Percentiles rank a stretch among this genome's conserved stretches.
Conservation (phyloP, 192 early-diverging fungal genomes). For the Coemansia sp. region DNA sequence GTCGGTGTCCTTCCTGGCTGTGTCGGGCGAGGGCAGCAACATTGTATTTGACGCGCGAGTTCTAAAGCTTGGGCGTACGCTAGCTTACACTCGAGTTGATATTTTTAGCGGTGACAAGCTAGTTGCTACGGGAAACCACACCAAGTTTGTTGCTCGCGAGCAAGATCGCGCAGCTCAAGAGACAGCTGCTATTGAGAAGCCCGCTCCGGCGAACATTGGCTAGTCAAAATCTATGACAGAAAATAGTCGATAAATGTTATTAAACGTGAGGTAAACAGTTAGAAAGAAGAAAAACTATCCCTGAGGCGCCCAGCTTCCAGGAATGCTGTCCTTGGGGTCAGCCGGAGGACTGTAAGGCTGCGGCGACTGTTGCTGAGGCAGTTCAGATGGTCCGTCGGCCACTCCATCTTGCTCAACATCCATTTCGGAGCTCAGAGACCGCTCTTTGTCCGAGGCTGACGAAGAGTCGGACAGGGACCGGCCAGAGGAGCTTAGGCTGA, state of each 20-base stretch:
- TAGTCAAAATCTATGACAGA: background rate
- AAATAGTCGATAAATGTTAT: no score
- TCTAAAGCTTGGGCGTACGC: conserved; percentile 50
- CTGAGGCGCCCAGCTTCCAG: conserved; percentile 31
- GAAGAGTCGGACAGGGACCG: conserved; percentile 5
- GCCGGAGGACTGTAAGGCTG: background rate
- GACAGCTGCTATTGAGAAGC: background rate
- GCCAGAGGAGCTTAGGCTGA: conserved; percentile 19
- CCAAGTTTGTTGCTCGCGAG: conserved; percentile 51
- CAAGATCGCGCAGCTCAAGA: conserved; percentile 13
- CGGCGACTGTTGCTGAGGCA: background rate
- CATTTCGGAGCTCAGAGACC: background rate
- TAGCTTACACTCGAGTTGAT: conserved; percentile 56
- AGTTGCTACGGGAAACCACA: conserved; percentile 56
- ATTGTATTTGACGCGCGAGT: conserved; percentile 48
- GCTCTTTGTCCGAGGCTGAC: background rate
- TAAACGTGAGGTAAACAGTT: background rate
- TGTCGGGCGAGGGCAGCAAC: conserved; percentile 45
- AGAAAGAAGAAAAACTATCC: background rate
- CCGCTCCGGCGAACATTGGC: background rate
- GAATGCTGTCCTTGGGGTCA: conserved; percentile 11
- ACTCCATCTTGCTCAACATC: background rate
- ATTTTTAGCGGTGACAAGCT: conserved; percentile 44
- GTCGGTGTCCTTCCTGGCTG: conserved; percentile 51
- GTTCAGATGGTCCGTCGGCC: background rate